Base-by-base conservation (phyloP, 2,329 filamentous ascomycete genomes). In the Apiospora koreana region DNA sequence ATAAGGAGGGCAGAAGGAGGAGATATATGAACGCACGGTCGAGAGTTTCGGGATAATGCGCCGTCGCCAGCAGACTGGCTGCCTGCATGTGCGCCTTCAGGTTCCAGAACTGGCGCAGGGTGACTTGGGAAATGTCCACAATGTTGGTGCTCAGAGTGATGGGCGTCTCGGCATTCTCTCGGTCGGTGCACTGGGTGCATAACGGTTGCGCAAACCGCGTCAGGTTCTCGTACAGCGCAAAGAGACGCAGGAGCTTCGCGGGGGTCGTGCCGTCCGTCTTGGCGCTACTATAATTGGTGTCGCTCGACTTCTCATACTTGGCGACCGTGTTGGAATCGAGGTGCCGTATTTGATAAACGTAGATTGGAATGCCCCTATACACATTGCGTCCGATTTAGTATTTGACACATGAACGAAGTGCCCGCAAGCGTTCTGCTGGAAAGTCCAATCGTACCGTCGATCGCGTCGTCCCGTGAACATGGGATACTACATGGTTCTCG, bases 391-490 rank as follows among this genome's bases (percentile, higher is more conserved):
- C 14, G 41, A 16, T 3, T 62, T 62, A 62, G 54, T 62, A 43
- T 12, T 62, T 62, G 35, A 28, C 31, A 35, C 6, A 3, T n/a
- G 50, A 31, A 31, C 12, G 14, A 4, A 21, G 28, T 21, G 50
- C 28, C 31, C 18, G 54, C 9, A 62, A 12, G 31, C 21, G 38
- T 21, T 62, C 9, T 62, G 8, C 3, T 38, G 8, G 28, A 10
- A 35, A 21, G 18, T 31, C 10, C 31, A 38, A 43, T 31, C 76
- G 28, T 74, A 82, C 81, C 82, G 78, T 73, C 90, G 92, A 82
- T 98, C 95, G 75, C 95, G 90, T 74, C 94, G 92, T 69, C 95
- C 95, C 25, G 94, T 97, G 93, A 94, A 98, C 89, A 97, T 94
- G 31, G 95, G 94, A 79, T 97, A 97, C 92, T 95, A 77, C 31